Evolutionary conservation across 2,329 filamentous ascomycete genomes (phyloP).

Genomic region (Calonectria ilicicola): DNA sequence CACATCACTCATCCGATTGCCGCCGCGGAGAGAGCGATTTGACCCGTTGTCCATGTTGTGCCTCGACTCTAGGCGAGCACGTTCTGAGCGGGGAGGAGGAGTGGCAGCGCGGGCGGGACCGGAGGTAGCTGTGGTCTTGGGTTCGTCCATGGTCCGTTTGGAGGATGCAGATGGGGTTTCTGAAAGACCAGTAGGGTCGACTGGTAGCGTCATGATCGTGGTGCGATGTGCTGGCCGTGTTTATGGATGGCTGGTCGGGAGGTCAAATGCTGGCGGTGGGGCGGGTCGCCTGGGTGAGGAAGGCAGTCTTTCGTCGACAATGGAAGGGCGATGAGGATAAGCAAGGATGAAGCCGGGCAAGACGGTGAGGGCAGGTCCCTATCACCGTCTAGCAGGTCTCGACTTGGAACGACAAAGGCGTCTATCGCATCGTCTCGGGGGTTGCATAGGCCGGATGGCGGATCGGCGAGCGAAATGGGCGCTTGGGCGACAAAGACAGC

Average conservation of each 20-base stretch:
- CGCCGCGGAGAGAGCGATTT: conserved; percentile 50
- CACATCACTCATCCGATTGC: conserved; percentile 50
- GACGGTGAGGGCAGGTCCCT: conserved; percentile 38
- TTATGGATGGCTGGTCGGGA: conserved; percentile 12
- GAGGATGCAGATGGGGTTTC: conserved; percentile 46
- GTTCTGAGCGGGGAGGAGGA: conserved; percentile 58
- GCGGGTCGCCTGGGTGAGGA: conserved; percentile 3
- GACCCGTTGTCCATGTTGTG: conserved; percentile 51
- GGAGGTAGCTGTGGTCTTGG: conserved; percentile 45
- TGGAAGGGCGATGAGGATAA: neutral
- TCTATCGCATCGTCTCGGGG: conserved; percentile 45
- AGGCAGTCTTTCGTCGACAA: neutral
- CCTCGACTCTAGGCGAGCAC: conserved; percentile 56
- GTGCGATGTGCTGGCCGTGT: conserved; percentile 22
- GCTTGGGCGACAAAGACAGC: conserved; percentile 29
- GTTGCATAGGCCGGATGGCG: conserved; percentile 32
- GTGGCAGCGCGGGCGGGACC: conserved; percentile 55
- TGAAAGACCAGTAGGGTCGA: conserved; percentile 43
- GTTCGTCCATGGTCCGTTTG: conserved; percentile 49
- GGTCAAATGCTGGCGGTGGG: conserved; percentile 21
- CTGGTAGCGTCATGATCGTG: conserved; percentile 49
- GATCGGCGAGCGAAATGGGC: conserved; percentile 21
- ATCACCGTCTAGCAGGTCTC: conserved; percentile 41
- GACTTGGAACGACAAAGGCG: conserved; percentile 33
- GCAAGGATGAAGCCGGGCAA: conserved; percentile 19